Evolutionary conservation across 2,329 filamentous ascomycete species (phyloP).

Genomic region (Cordyceps pruinosa): DNA sequence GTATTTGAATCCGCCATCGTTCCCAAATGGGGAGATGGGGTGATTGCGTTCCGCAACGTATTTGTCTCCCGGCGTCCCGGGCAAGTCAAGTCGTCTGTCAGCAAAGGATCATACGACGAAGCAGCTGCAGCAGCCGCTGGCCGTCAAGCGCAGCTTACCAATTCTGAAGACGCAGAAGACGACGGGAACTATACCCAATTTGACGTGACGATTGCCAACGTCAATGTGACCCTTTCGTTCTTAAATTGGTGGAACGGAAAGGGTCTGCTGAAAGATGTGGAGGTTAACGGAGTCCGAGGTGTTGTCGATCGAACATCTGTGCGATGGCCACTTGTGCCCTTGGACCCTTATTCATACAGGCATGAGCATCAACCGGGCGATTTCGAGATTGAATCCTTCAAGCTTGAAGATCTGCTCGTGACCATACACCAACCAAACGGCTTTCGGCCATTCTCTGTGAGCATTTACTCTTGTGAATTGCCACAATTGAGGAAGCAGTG

Average conservation of each 20-base stretch:
- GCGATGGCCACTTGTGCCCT: conserved; percentile 52
- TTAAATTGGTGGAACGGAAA: conserved; percentile 99
- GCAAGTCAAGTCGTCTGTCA: conserved; percentile 73
- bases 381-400: conserved; percentile 96
- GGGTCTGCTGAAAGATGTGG: conserved; percentile 82
- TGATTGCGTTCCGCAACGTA: conserved; percentile 94
- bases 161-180: conserved; percentile 58
- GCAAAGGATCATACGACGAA: conserved; percentile 83
- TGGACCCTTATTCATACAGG: conserved; percentile 80
- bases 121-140: conserved; percentile 79
- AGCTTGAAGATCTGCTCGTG: conserved; percentile 85
- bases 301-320: conserved; percentile 88
- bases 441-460: conserved; percentile 92
- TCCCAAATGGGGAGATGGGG: conserved; percentile 88
- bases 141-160: conserved; percentile 38
- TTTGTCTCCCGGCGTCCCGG: conserved; percentile 90
- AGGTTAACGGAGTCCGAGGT: conserved; percentile 87
- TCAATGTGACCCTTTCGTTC: conserved; percentile 94
- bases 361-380: conserved; percentile 86
- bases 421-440: conserved; percentile 84
- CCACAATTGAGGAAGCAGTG: conserved; percentile 91
- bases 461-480: conserved; percentile 92
- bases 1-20: conserved; percentile 98
- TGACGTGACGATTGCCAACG: conserved; percentile 86
- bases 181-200: conserved; percentile 98